Evolutionary conservation across 805 yeast species (phyloP).

Genomic region (Saccharomycopsis fodiens): DNA sequence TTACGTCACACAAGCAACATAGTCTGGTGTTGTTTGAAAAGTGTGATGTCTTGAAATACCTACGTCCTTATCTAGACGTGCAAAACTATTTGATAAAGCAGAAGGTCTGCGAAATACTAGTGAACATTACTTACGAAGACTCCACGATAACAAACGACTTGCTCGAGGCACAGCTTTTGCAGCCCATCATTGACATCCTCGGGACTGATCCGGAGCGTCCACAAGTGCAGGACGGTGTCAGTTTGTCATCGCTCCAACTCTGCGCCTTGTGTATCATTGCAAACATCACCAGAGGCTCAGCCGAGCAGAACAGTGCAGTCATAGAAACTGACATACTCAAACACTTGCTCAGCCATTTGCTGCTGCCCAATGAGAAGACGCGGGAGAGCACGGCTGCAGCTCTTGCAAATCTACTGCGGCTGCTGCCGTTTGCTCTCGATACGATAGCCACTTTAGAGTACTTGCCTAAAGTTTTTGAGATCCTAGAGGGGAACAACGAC

Average conservation of each 20-base stretch:
- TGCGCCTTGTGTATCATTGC: conserved; percentile 17
- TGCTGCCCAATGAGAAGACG: background rate
- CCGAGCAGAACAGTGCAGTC: conserved; percentile 10
- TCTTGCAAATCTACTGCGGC: conserved; percentile 11
- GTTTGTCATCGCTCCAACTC: conserved; percentile 8
- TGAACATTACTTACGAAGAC: conserved; percentile 15
- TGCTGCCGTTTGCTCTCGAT: conserved; percentile 1
- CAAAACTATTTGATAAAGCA: conserved; percentile 11
- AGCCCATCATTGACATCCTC: conserved; percentile 4
- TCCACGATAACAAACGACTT: conserved; percentile 6
- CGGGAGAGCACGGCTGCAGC: conserved; percentile 12
- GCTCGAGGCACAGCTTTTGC: conserved; percentile 4
- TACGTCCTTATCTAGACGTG: conserved; percentile 12
- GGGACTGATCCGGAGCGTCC: background rate
- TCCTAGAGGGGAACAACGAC: conserved; percentile 8
- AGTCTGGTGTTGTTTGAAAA: conserved; percentile 12
- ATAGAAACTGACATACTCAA: conserved; percentile 10
- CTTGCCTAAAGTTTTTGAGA: conserved; percentile 7
- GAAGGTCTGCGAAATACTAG: conserved; percentile 15
- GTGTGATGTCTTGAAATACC: conserved; percentile 2
- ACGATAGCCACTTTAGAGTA: conserved; percentile 1
- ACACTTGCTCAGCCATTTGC: conserved; percentile 3
- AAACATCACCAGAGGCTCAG: conserved; percentile 16
- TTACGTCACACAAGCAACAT: conserved; percentile 10
- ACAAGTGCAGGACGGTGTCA: conserved; percentile 7